phyloP scores from a whole-genome alignment of 1,284 basidiomycete species.

The Cryptococcus jaspeensis region DNA sequence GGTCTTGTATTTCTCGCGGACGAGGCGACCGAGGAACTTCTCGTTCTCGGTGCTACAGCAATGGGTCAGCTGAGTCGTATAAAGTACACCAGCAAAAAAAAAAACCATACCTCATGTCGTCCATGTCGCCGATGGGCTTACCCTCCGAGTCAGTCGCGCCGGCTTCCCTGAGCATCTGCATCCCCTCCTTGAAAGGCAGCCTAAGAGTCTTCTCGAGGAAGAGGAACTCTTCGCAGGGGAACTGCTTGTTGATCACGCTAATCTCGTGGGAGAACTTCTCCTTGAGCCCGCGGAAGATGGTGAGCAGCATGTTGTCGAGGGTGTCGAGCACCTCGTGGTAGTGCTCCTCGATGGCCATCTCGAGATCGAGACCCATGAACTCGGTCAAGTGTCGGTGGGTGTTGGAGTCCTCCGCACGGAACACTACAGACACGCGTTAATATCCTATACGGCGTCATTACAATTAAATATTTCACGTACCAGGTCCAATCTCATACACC shows the following conservation, averaged over 20 bases:
- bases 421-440: slow-evolving; percentile 57
- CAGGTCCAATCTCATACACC: slow-evolving; percentile 90
- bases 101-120: slow-evolving; percentile 75
- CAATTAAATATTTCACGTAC: slow-evolving; percentile 22
- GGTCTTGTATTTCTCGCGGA: slow-evolving; percentile 89
- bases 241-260: slow-evolving; percentile 76
- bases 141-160: slow-evolving; percentile 61
- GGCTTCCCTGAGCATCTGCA: slow-evolving; percentile 78
- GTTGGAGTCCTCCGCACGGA: slow-evolving; percentile 97
- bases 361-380: slow-evolving; percentile 97
- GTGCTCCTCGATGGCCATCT: slow-evolving; percentile 98
- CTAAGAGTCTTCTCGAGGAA: slow-evolving; percentile 77
- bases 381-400: slow-evolving; percentile 98
- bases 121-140: slow-evolving; percentile 63
- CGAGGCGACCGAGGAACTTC: slow-evolving; percentile 81
- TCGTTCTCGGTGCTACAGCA: slow-evolving; percentile 60
- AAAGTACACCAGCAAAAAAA: background rate
- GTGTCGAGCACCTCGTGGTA: slow-evolving; percentile 94
- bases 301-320: slow-evolving; percentile 77
- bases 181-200: slow-evolving; percentile 81
- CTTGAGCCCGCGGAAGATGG: slow-evolving; percentile 78
- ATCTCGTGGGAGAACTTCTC: slow-evolving; percentile 77
- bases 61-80: background rate
- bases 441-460: background rate
- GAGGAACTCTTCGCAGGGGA: slow-evolving; percentile 86